Evolutionary conservation across 179 eudicot species (phyloP).

Genomic region (Spinacia oleracea): DNA sequence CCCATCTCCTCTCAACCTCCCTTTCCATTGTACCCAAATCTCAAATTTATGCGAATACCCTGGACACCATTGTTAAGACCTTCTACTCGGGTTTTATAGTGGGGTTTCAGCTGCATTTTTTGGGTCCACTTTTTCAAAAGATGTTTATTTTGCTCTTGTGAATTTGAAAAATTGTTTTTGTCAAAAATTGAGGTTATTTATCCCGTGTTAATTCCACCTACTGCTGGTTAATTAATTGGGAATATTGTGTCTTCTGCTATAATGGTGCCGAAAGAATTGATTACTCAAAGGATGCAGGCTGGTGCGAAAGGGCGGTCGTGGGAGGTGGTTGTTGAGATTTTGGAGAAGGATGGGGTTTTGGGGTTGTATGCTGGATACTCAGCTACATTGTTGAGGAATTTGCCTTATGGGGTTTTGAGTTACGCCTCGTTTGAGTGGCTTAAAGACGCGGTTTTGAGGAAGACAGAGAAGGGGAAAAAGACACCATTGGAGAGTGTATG

Average conservation of each 20-base stretch:
- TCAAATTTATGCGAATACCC: conserved; percentile 52
- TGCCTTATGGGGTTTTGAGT: conserved; percentile 92
- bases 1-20: conserved; percentile 50
- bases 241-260: conserved; percentile 85
- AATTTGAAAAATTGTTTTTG: conserved; percentile 74
- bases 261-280: conserved; percentile 88
- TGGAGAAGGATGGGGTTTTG: conserved; percentile 79
- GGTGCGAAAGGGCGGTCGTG: conserved; percentile 93
- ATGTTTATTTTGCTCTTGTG: conserved; percentile 89
- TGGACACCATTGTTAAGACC: conserved; percentile 68
- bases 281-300: conserved; percentile 83
- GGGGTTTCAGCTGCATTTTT: conserved; percentile 88
- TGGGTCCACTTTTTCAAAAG: conserved; percentile 73
- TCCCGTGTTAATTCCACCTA: conserved; percentile 66
- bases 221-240: conserved; percentile 96
- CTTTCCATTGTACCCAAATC: conserved; percentile 39
- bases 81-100: conserved; percentile 78
- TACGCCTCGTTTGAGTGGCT: conserved; percentile 89
- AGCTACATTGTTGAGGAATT: conserved; percentile 81
- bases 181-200: conserved; percentile 54
- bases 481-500: conserved; percentile 77
- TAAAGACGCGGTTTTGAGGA: conserved; percentile 64
- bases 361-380: conserved; percentile 88
- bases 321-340: conserved; percentile 63
- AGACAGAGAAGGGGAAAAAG: conserved; percentile 40